phyloP scores from a whole-genome alignment of 164 flowering plant genomes.

The Sedum album region DNA sequence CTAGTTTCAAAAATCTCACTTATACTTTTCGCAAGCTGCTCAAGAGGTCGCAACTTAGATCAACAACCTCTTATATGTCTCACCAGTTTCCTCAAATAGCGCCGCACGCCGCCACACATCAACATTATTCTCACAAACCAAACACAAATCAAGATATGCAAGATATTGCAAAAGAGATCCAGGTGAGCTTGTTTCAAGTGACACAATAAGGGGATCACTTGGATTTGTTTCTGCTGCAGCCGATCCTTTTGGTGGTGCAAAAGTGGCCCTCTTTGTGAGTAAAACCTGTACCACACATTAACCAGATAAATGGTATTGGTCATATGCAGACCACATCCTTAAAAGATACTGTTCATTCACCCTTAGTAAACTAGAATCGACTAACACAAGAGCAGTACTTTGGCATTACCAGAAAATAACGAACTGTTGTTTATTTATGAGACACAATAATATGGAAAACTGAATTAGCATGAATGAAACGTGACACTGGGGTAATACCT shows the following conservation, averaged over 20 bases:
- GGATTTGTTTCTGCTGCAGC: slow-evolving; percentile 95
- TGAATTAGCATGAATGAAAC: background rate
- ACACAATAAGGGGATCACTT: slow-evolving; percentile 73
- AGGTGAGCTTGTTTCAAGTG: slow-evolving; percentile 67
- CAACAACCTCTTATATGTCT: slow-evolving; percentile 68
- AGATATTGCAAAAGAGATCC: slow-evolving; percentile 68
- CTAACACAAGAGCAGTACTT: background rate
- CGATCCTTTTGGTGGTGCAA: slow-evolving; percentile 97
- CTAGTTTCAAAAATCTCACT: slow-evolving; percentile 47
- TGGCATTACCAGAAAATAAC: no score
- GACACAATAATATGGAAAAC: no score
- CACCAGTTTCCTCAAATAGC: slow-evolving; percentile 92
- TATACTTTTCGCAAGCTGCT: slow-evolving; percentile 49
- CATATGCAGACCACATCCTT: no score
- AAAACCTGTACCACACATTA: slow-evolving; percentile 36
- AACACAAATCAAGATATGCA: slow-evolving; percentile 85
- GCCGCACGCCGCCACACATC: slow-evolving; percentile 96
- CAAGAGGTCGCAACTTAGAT: slow-evolving; percentile 72
- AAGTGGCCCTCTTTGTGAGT: slow-evolving; percentile 64
- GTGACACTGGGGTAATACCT: background rate
- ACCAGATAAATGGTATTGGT: background rate
- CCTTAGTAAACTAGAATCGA: no score
- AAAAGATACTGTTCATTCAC: no score
- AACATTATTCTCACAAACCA: slow-evolving; percentile 83
- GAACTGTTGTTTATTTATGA: no score